phyloP scores from a whole-genome alignment of 2,329 filamentous ascomycete genomes.

The Diaporthe nobilis region DNA sequence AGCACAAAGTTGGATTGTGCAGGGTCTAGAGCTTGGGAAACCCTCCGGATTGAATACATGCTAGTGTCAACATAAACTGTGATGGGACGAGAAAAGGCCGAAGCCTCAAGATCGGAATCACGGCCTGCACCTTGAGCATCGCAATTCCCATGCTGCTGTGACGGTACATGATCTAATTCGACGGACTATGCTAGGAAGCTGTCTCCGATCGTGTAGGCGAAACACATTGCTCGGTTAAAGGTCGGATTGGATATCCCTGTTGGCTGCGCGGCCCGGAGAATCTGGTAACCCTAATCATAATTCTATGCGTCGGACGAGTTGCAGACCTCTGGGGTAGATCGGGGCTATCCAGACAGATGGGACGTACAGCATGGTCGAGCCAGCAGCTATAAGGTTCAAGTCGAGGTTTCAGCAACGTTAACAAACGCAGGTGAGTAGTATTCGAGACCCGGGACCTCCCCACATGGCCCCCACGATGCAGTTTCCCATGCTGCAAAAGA shows the following conservation, averaged over 20 bases:
- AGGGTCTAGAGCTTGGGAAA: neutral
- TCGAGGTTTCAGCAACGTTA: neutral
- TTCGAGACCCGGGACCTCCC: neutral
- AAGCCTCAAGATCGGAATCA: neutral
- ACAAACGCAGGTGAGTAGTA: neutral
- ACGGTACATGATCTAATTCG: neutral
- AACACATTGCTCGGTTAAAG: slow-evolving; percentile 7
- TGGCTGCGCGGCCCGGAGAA: slow-evolving; percentile 12
- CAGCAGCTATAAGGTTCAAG: neutral
- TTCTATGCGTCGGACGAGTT: neutral
- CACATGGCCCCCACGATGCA: too few species aligned
- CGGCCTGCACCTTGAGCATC: neutral
- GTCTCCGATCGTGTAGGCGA: neutral
- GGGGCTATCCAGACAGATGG: neutral
- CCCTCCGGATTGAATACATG: neutral
- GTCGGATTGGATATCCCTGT: neutral
- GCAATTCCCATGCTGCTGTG: neutral
- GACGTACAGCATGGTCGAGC: neutral
- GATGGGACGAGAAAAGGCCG: slow-evolving; percentile 8
- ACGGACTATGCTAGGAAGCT: neutral
- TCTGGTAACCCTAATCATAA: slow-evolving; percentile 9
- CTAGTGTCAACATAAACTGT: neutral
- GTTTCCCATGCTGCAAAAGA: neutral
- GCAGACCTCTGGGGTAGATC: neutral
- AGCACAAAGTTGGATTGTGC: neutral